Evolutionary conservation across 257 asterid species (phyloP).

Genomic region (Linderniella brevidens): DNA sequence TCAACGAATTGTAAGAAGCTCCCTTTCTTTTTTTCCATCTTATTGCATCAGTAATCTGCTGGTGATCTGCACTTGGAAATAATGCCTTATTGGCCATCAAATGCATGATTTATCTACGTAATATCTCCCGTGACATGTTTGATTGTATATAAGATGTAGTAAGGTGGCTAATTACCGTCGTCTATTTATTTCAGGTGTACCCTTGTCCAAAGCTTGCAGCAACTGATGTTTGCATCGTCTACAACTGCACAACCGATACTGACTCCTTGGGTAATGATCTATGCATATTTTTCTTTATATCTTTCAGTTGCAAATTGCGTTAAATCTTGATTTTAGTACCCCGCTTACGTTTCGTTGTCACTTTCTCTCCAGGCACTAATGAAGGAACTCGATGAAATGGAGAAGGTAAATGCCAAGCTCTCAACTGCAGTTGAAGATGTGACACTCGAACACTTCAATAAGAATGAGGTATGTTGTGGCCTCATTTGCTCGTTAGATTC

Average conservation of each 20-base stretch:
- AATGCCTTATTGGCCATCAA: too few species aligned
- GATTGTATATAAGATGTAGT: background rate
- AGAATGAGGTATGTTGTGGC: slow-evolving; percentile 59
- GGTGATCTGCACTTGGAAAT: too few species aligned
- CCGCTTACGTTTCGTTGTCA: too few species aligned
- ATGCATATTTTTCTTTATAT: background rate
- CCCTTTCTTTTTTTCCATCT: background rate
- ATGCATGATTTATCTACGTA: too few species aligned
- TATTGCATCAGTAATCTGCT: background rate
- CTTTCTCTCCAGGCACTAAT: slow-evolving; percentile 38
- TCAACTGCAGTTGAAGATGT: slow-evolving; percentile 91
- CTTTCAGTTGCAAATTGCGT: background rate
- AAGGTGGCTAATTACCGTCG: background rate
- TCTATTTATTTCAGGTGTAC: slow-evolving; percentile 48
- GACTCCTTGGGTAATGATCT: slow-evolving; percentile 65
- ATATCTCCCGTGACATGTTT: background rate
- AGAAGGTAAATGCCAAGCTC: slow-evolving; percentile 71
- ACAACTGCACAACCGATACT: slow-evolving; percentile 93
- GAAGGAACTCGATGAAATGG: slow-evolving; percentile 97
- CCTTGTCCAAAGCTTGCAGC: slow-evolving; percentile 93
- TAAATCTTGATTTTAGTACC: too few species aligned
- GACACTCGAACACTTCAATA: slow-evolving; percentile 80
- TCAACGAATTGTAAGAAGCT: slow-evolving; percentile 88
- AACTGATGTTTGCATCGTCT: slow-evolving; percentile 83
- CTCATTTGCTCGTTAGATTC: background rate